Evolutionary conservation across 2,329 filamentous ascomycete species (phyloP).

Genomic region (Hypoxylon sp.): DNA sequence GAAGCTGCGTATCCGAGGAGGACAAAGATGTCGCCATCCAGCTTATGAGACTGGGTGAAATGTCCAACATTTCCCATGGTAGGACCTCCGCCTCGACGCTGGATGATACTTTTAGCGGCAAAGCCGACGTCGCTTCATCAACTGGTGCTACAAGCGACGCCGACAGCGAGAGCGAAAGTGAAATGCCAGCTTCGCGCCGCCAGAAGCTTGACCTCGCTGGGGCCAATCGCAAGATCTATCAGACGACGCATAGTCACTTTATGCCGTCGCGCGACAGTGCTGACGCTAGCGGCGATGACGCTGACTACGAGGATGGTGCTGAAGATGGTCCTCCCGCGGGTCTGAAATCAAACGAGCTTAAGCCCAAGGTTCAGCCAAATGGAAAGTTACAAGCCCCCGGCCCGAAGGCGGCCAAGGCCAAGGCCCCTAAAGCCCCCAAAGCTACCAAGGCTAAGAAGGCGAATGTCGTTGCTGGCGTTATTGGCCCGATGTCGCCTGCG

Average conservation of each 20-base stretch:
- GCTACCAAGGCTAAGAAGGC: slow-evolving; percentile 70
- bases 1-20: slow-evolving; percentile 97
- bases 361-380: slow-evolving; percentile 59
- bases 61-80: slow-evolving; percentile 92
- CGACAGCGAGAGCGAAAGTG: slow-evolving; percentile 77
- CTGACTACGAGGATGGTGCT: slow-evolving; percentile 64
- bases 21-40: slow-evolving; percentile 94
- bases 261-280: slow-evolving; percentile 58
- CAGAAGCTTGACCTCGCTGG: slow-evolving; percentile 67
- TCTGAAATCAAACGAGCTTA: slow-evolving; percentile 60
- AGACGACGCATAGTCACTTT: slow-evolving; percentile 68
- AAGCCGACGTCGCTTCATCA: slow-evolving; percentile 86
- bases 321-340: slow-evolving; percentile 58
- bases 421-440: slow-evolving; percentile 57
- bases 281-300: slow-evolving; percentile 71
- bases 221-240: slow-evolving; percentile 63
- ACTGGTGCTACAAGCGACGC: slow-evolving; percentile 86
- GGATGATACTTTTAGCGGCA: slow-evolving; percentile 93
- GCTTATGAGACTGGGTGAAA: slow-evolving; percentile 94
- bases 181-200: slow-evolving; percentile 71
- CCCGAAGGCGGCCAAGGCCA: slow-evolving; percentile 63
- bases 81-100: slow-evolving; percentile 93
- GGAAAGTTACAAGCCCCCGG: slow-evolving; percentile 54
- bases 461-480: slow-evolving; percentile 55
- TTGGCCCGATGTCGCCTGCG: slow-evolving; percentile 71